A percentile compares a stretch with the other conserved stretches of the same genome.
These are phyloP conservation scores for Cercospora citrullina DNA, from an alignment of 2,329 filamentous ascomycete species.

Conservation along the genomic window DNA sequence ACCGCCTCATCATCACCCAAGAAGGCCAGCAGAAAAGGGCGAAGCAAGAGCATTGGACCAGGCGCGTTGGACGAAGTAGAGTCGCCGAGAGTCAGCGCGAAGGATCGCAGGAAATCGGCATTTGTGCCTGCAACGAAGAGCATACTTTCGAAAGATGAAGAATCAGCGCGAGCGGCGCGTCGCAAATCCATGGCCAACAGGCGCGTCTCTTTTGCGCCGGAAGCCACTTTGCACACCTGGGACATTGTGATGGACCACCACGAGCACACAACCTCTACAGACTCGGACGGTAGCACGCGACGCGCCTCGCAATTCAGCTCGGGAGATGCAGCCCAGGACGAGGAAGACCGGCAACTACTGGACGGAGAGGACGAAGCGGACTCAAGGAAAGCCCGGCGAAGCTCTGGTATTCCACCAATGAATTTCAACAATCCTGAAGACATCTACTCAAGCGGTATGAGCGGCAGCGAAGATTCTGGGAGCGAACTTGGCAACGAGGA, in stretches of 20 bases:
- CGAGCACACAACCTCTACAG: conserved; percentile 76
- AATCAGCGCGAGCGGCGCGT: conserved; percentile 65
- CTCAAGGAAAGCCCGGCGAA: conserved; percentile 62
- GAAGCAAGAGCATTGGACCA: conserved; percentile 94
- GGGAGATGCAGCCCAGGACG: conserved; percentile 58
- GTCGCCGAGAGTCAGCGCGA: conserved; percentile 49
- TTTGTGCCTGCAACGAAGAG: conserved; percentile 54
- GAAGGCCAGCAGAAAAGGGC: conserved; percentile 62
- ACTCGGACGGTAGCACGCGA: conserved; percentile 70
- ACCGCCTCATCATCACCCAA: conserved; percentile 27
- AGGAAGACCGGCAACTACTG: conserved; percentile 40
- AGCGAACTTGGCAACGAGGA: conserved; percentile 56
- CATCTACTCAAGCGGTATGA: conserved; percentile 74
- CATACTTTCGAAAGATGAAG: conserved; percentile 60
- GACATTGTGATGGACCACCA: conserved; percentile 84
- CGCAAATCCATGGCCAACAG: conserved; percentile 76
- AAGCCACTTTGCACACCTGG: conserved; percentile 96
- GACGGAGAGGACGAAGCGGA: conserved; percentile 66
- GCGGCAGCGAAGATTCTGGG: conserved; percentile 50
- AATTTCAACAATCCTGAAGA: conserved; percentile 65
- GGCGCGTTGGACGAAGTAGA: conserved; percentile 77
- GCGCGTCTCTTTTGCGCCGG: conserved; percentile 93
- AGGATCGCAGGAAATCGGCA: conserved; percentile 45
- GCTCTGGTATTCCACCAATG: conserved; percentile 65
- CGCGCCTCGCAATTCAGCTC: conserved; percentile 63